Conservation (phyloP, 2,329 filamentous ascomycete genomes). For the Talaromyces piceae region DNA sequence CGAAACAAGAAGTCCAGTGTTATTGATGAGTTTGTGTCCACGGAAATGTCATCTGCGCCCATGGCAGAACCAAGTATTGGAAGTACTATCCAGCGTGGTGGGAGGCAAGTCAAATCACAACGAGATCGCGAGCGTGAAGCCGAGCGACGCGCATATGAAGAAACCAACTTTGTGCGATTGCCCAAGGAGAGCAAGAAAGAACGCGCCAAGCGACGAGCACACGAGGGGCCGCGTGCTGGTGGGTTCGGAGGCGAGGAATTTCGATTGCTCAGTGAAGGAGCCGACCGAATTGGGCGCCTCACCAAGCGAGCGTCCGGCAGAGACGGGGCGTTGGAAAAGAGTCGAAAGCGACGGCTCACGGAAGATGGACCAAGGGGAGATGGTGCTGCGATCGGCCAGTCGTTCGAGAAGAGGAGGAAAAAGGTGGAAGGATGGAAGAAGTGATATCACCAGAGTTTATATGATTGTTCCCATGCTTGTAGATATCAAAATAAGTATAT, state of each 20-base stretch:
- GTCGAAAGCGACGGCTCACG: conserved; percentile 65
- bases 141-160: conserved; percentile 80
- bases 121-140: conserved; percentile 68
- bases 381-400: conserved; percentile 60
- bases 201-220: conserved; percentile 51
- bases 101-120: conserved; percentile 69
- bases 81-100: conserved; percentile 73
- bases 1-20: conserved; percentile 67
- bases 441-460: conserved; percentile 3
- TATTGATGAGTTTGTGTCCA: conserved; percentile 83
- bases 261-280: conserved; percentile 73
- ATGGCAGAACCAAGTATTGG: conserved; percentile 84
- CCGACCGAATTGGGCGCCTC: conserved; percentile 77
- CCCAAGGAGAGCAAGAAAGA: conserved; percentile 87
- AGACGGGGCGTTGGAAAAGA: conserved; percentile 63
- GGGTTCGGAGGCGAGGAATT: conserved; percentile 96
- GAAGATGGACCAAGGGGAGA: conserved; percentile 67
- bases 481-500: neutral
- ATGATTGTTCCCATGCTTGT: neutral
- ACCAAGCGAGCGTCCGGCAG: conserved; percentile 59
- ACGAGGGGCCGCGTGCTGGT: conserved; percentile 40
- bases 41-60: conserved; percentile 76
- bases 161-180: conserved; percentile 81
- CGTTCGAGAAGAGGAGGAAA: conserved; percentile 38
- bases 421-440: conserved; percentile 33